Evolutionary conservation across 2,329 filamentous ascomycete genomes (phyloP).

Genomic region (Pezicula carpinea): DNA sequence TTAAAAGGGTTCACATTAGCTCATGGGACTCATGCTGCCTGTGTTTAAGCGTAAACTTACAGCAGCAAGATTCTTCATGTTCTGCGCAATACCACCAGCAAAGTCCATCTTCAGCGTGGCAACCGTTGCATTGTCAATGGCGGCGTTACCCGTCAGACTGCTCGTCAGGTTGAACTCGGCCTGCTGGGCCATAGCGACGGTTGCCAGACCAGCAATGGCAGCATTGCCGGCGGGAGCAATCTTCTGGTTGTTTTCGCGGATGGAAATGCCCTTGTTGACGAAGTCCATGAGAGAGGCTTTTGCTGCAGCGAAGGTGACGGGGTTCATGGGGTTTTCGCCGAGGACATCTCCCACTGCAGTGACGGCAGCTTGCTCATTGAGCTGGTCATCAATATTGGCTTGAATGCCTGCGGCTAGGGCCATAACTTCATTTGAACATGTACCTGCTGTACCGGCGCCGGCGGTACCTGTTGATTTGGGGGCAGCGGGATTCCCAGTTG

Average conservation of each 20-base stretch:
- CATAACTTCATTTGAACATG: slow-evolving; percentile 10
- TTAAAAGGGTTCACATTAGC: not conserved
- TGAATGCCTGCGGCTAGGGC: slow-evolving; percentile 17
- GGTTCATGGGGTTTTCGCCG: slow-evolving; percentile 11
- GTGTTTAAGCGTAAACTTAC: slow-evolving; percentile 7
- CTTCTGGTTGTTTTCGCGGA: slow-evolving; percentile 20
- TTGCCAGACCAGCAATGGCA: slow-evolving; percentile 15
- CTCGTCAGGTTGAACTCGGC: slow-evolving; percentile 16
- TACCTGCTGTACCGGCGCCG: not conserved
- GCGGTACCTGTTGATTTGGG: not conserved
- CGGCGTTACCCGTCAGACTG: slow-evolving; percentile 7
- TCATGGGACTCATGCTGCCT: not conserved
- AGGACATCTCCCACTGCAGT: slow-evolving; percentile 12
- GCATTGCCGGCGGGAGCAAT: slow-evolving; percentile 17
- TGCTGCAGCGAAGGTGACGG: slow-evolving; percentile 10
- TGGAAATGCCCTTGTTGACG: slow-evolving; percentile 18
- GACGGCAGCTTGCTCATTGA: slow-evolving; percentile 15
- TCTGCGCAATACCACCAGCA: slow-evolving; percentile 15
- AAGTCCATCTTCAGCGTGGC: slow-evolving; percentile 16
- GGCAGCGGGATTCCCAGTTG: not conserved
- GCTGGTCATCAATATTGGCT: slow-evolving; percentile 19
- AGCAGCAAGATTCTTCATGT: slow-evolving; percentile 18
- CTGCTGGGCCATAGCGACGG: slow-evolving; percentile 16
- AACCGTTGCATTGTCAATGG: slow-evolving; percentile 10
- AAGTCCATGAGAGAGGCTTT: slow-evolving; percentile 14